phyloP scores from a whole-genome alignment of 306 rosid genomes.

The Quercus aquifolioides region DNA sequence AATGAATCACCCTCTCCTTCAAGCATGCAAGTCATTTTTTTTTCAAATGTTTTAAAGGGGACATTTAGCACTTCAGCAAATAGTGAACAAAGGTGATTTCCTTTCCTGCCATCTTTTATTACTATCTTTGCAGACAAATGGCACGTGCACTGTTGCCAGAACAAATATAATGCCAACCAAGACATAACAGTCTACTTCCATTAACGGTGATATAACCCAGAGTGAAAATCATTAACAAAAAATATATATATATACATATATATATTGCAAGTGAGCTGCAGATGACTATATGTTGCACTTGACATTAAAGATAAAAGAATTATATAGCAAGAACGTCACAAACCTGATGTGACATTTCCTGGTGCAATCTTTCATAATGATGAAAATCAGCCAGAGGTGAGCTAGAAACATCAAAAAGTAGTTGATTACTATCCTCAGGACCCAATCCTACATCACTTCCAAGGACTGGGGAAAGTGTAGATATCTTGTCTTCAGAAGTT shows the following conservation, averaged over 20 bases:
- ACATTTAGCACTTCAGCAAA: background rate
- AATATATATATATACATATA: too few species aligned
- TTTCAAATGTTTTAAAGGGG: background rate
- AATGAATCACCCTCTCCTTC: background rate
- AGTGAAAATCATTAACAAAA: background rate
- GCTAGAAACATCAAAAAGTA: conserved; percentile 50
- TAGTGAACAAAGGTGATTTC: background rate
- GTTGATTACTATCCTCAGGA: conserved; percentile 44
- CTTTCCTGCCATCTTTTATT: background rate
- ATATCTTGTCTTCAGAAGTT: conserved; percentile 34
- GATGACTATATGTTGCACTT: background rate
- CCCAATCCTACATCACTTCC: conserved; percentile 59
- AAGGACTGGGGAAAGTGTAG: conserved; percentile 35
- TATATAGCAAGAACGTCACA: conserved; percentile 7
- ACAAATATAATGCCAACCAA: background rate
- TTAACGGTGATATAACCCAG: background rate
- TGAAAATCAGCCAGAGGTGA: conserved; percentile 79
- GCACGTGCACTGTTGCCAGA: background rate
- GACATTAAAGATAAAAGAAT: background rate
- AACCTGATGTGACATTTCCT: conserved; percentile 63
- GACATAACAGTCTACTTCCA: background rate
- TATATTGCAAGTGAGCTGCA: too few species aligned
- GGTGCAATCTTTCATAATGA: conserved; percentile 67
- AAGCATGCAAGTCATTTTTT: background rate
- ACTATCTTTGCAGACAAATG: background rate